Conservation (phyloP, 768 basidiomycete species). For the Russula brevipes region DNA sequence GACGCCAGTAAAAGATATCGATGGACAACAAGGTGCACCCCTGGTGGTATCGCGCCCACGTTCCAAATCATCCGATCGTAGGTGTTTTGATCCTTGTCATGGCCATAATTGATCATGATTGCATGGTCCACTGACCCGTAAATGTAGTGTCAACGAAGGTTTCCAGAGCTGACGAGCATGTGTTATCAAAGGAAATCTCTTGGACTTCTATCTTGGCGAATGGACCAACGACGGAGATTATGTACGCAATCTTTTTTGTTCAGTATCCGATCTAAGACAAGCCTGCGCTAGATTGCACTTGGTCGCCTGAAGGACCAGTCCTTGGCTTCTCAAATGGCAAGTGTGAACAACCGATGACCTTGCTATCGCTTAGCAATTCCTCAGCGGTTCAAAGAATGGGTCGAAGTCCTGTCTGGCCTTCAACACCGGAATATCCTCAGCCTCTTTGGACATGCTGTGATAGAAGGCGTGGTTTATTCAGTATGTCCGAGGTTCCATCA, state of each 20-base stretch:
- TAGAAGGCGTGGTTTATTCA: constrained; percentile 27
- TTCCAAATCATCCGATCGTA: constrained; percentile 2
- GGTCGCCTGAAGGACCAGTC: constrained; percentile 16
- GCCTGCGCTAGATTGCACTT: constrained; percentile 11
- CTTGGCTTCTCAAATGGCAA: constrained; percentile 12
- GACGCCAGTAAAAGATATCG: too few relatives aligned
- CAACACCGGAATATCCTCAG: constrained; percentile 39
- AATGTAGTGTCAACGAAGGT: constrained; percentile 31
- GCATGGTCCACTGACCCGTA: neutral
- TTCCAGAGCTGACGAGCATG: constrained; percentile 29
- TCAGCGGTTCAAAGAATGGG: constrained; percentile 42
- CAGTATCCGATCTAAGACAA: neutral
- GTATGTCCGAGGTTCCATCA: neutral
- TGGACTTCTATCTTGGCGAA: constrained; percentile 40
- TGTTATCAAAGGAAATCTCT: constrained; percentile 36
- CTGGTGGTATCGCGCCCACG: neutral
- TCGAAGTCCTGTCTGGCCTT: constrained; percentile 40
- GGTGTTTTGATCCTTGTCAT: neutral
- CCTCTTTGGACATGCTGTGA: constrained; percentile 36
- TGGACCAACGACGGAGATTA: constrained; percentile 40
- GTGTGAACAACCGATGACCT: neutral
- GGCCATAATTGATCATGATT: neutral
- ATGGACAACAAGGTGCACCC: neutral
- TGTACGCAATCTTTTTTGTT: constrained; percentile 29
- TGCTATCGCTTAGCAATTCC: neutral